Evolutionary conservation across 345 rosid genomes (phyloP), one percentile per base, ranked within the genome.

Genomic region (Lumnitzera littorea): DNA sequence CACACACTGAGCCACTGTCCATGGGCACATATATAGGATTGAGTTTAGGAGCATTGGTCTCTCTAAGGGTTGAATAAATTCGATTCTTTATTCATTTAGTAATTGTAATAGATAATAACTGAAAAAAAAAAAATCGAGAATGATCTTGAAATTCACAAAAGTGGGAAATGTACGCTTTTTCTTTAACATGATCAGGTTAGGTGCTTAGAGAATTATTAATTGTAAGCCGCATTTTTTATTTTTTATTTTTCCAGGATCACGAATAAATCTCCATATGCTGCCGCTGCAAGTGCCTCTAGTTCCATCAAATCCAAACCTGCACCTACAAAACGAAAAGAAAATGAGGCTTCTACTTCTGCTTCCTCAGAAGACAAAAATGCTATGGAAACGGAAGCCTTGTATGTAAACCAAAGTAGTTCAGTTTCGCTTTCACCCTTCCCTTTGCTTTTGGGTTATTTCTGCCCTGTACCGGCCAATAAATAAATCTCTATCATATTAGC

Each of bases 381-480:
- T 5, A 27, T 27, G 31, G 31, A 27, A 3, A 27, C 5, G 31
- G 5, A 27, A 5, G 20, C 50, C 0, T 50, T 7, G 71, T 1
- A 25, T 0, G 14, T 16, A 14, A 48, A 46, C 1, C 31, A 27
- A 5, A 27, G 31, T 10, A 2, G 53, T 53, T 12, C 47, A 12
- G 24, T 58, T 56, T 55, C 67, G 56, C 68, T 73, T 29, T 70
- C 78, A 8, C 76, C 78, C 20, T 70, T 76, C 53, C 74, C 80
- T 46, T 70, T 69, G 2, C 50, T 61, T n/a, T 62, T 63, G 43
- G 73, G 70, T 7, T 69, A 43, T 23, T 55, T 68, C 50, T 65
- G 54, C 48, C 57, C 68, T 16, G 54, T 59, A 11, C 53, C 58
- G 15, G 5, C 65, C 3, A 4, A 48, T 20, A 20, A 20, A 20